Conservation (phyloP, 1,284 basidiomycete genomes). For the Uromyces viciae-fabae region DNA sequence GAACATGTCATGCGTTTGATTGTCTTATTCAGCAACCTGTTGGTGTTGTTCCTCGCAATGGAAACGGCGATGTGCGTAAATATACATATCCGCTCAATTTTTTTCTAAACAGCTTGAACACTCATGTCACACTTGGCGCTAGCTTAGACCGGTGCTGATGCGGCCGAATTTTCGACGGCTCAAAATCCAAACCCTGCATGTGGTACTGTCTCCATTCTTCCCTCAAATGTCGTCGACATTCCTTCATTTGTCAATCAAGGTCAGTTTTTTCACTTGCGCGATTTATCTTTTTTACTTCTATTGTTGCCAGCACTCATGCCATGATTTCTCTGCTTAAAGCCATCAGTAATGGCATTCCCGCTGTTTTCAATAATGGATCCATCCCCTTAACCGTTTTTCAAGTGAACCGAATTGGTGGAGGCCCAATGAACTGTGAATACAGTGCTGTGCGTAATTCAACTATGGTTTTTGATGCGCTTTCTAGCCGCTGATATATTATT, state of each 20-base stretch:
- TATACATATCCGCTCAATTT: not conserved
- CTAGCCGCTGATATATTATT: not conserved
- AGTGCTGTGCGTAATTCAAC: constrained; percentile 15
- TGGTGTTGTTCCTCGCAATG: constrained; percentile 9
- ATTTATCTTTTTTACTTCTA: not conserved
- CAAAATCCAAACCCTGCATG: constrained; percentile 23
- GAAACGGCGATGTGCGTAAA: constrained; percentile 17
- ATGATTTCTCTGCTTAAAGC: not conserved
- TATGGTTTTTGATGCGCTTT: not conserved
- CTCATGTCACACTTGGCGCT: not conserved
- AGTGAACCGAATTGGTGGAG: constrained; percentile 32
- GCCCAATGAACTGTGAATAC: constrained; percentile 18
- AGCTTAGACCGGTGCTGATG: constrained; percentile 27
- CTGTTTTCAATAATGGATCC: constrained; percentile 22
- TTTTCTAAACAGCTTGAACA: not conserved
- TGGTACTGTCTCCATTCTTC: constrained; percentile 20
- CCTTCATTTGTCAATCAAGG: not conserved
- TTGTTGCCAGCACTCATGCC: too few relatives aligned
- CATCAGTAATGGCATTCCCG: not conserved
- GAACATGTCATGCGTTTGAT: not conserved
- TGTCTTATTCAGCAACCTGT: not conserved
- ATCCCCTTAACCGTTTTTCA: constrained; percentile 31
- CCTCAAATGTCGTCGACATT: constrained; percentile 11
- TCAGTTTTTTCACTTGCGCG: not conserved
- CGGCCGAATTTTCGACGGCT: not conserved